Percentiles rank a stretch among this genome's conserved stretches.
Conservation (phyloP, 2,329 filamentous ascomycete species). For the Fusarium marasasianum region DNA sequence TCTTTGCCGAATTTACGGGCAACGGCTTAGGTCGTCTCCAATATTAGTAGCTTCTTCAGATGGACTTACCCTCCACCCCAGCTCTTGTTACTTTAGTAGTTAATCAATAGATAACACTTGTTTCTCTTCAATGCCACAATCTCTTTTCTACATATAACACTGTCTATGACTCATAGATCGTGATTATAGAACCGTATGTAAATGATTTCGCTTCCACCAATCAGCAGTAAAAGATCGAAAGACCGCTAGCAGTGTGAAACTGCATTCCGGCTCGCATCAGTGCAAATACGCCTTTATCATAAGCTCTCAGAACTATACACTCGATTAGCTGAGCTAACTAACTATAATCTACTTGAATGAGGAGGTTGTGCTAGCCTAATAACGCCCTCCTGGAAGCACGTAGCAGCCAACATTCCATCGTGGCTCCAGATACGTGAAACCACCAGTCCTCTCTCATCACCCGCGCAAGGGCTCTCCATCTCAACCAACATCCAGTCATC, state of each 20-base stretch:
- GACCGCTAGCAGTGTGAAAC: too few relatives aligned
- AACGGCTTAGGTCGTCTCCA: neutral
- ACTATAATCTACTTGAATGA: neutral
- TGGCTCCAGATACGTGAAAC: neutral
- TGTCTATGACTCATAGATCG: too few relatives aligned
- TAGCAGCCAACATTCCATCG: neutral
- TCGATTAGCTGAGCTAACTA: fast-evolving
- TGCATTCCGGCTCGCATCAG: too few relatives aligned
- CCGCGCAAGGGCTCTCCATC: neutral
- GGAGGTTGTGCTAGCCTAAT: neutral
- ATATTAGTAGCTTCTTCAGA: neutral
- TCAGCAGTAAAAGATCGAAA: too few relatives aligned
- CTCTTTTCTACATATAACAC: too few relatives aligned
- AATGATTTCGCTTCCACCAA: too few relatives aligned
- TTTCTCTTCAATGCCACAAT: too few relatives aligned
- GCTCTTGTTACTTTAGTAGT: too few relatives aligned
- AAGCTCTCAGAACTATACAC: fast-evolving
- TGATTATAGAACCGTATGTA: too few relatives aligned
- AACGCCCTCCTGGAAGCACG: neutral
- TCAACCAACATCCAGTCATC: neutral
- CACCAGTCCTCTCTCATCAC: neutral
- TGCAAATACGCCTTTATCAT: too few relatives aligned
- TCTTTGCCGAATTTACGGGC: neutral
- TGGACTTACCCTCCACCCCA: too few relatives aligned
- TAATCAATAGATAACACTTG: too few relatives aligned